These are phyloP conservation scores for Salix dunnii DNA, from an alignment of 345 rosid genomes.

Conservation along the genomic window DNA sequence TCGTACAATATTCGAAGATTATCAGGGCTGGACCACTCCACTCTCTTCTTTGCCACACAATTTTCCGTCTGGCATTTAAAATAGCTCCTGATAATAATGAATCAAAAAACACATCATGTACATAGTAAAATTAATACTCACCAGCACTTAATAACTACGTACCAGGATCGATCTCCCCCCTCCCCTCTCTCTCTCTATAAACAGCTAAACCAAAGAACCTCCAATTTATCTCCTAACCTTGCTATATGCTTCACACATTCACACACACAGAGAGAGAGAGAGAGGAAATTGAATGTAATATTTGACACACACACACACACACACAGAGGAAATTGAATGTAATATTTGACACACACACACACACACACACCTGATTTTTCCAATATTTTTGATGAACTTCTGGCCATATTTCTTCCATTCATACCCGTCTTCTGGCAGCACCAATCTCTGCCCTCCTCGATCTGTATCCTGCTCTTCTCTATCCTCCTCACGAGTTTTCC, in stretches of 20 bases:
- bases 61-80: slow-evolving; percentile 31
- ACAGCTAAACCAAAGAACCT: no score
- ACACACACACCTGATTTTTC: slow-evolving; percentile 33
- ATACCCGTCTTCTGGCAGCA: slow-evolving; percentile 37
- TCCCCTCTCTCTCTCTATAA: no score
- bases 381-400: slow-evolving; percentile 37
- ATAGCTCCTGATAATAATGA: slow-evolving; percentile 29
- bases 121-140: no score
- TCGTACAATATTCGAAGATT: slow-evolving; percentile 27
- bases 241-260: no score
- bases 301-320: neutral
- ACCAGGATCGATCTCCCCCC: no score
- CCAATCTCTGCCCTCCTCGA: slow-evolving; percentile 19
- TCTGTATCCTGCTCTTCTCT: slow-evolving; percentile 10
- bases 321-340: neutral
- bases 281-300: no score
- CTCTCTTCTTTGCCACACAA: slow-evolving; percentile 38
- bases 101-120: no score
- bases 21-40: slow-evolving; percentile 29
- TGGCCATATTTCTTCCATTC: slow-evolving; percentile 53
- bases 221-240: no score
- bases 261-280: no score
- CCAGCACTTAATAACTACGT: no score
- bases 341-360: slow-evolving; percentile 20
- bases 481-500: slow-evolving; percentile 1